phyloP scores from a whole-genome alignment of 1,139 yeast genomes.

The Saccharomycopsis crataegensis region DNA sequence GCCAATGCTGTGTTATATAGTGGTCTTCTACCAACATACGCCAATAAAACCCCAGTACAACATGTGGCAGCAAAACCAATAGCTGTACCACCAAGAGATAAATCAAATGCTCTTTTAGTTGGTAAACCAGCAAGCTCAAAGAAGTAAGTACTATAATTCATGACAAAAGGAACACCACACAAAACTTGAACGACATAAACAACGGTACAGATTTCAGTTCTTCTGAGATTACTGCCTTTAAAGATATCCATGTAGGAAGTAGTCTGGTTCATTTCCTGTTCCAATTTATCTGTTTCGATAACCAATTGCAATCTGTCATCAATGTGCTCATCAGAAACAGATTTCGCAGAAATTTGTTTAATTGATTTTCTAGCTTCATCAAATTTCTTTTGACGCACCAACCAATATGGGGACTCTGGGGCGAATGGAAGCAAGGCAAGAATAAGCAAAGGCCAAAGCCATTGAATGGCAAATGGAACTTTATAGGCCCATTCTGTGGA shows the following conservation, averaged over 20 bases:
- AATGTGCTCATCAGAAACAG: conserved; percentile 23
- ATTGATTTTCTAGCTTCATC: conserved; percentile 37
- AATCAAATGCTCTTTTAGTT: conserved; percentile 26
- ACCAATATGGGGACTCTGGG: conserved; percentile 55
- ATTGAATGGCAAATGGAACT: conserved; percentile 46
- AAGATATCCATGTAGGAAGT: conserved; percentile 40
- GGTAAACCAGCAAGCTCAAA: conserved; percentile 31
- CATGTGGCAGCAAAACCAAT: conserved; percentile 29
- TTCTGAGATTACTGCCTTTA: conserved; percentile 38
- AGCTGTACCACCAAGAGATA: conserved; percentile 28
- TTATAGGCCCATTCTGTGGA: conserved; percentile 30
- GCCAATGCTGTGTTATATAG: conserved; percentile 30
- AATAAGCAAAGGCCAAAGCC: conserved; percentile 57
- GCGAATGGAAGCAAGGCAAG: conserved; percentile 40
- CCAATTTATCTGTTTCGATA: conserved; percentile 24
- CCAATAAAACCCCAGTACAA: conserved; percentile 25
- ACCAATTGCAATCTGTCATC: conserved; percentile 25
- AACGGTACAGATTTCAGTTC: conserved; percentile 43
- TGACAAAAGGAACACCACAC: conserved; percentile 42
- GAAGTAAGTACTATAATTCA: conserved; percentile 36
- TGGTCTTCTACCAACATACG: conserved; percentile 28
- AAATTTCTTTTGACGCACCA: conserved; percentile 33
- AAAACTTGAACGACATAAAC: conserved; percentile 42
- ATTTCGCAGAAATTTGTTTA: conserved; percentile 25
- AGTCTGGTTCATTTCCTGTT: conserved; percentile 26